phyloP scores from a whole-genome alignment of 2,329 filamentous ascomycete genomes.

The Xylariaceae sp. region DNA sequence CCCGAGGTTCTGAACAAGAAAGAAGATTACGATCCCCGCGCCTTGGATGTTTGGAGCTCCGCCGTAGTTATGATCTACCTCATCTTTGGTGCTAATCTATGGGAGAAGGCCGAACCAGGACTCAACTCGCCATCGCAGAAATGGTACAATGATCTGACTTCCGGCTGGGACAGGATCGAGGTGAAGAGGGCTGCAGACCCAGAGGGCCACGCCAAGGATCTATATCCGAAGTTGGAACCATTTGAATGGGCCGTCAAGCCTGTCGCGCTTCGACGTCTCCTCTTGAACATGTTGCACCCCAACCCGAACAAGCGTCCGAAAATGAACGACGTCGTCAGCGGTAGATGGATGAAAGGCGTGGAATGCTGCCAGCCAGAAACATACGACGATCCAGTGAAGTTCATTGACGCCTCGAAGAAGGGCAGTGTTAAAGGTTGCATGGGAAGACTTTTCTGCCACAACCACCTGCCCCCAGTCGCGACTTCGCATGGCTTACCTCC shows the following conservation, averaged over 20 bases:
- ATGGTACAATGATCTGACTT: conserved; percentile 62
- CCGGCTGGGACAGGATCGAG: conserved; percentile 67
- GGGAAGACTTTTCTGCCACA: conserved; percentile 56
- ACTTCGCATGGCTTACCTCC: conserved; percentile 46
- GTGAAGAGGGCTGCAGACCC: conserved; percentile 42
- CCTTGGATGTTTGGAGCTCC: conserved; percentile 81
- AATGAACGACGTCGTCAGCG: conserved; percentile 64
- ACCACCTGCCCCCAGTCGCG: conserved; percentile 49
- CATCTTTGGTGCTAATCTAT: conserved; percentile 67
- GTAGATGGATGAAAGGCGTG: conserved; percentile 69
- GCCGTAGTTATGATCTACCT: conserved; percentile 80
- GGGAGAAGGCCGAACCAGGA: conserved; percentile 60
- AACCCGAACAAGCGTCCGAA: conserved; percentile 66
- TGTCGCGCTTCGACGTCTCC: conserved; percentile 62
- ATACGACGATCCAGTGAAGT: conserved; percentile 57
- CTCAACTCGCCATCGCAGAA: conserved; percentile 33
- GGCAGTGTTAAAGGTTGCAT: conserved; percentile 38
- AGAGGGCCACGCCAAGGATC: conserved; percentile 43
- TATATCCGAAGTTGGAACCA: conserved; percentile 62
- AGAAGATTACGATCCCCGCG: conserved; percentile 65
- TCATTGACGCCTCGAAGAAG: conserved; percentile 61
- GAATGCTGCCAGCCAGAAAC: conserved; percentile 76
- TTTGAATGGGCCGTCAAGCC: conserved; percentile 65
- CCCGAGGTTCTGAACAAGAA: conserved; percentile 76
- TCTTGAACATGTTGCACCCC: conserved; percentile 81